These are phyloP conservation scores for Tylopilus felleus DNA, from an alignment of 768 basidiomycete genomes.

Conservation along the genomic window DNA sequence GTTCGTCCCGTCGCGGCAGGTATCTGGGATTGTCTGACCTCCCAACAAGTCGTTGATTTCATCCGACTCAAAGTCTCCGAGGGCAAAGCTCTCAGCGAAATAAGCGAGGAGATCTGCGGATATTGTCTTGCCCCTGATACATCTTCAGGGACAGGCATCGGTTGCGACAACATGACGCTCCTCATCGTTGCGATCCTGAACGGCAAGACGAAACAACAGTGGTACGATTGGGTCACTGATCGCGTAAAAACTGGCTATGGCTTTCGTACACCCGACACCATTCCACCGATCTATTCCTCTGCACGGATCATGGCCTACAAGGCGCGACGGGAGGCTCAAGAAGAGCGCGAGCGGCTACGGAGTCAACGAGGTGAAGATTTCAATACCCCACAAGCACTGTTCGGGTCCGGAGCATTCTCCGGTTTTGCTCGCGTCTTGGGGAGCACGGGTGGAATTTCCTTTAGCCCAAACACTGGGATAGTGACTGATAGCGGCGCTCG, in stretches of 20 bases:
- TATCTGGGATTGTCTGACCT: slow-evolving; percentile 96
- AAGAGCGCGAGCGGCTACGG: slow-evolving; percentile 43
- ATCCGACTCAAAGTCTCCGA: slow-evolving; percentile 78
- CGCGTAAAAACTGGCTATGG: slow-evolving; percentile 76
- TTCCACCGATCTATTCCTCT: slow-evolving; percentile 74
- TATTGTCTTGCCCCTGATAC: slow-evolving; percentile 94
- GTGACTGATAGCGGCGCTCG: slow-evolving; percentile 42
- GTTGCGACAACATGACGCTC: slow-evolving; percentile 99
- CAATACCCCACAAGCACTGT: slow-evolving; percentile 22
- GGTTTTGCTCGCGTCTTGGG: slow-evolving; percentile 56
- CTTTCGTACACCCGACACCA: slow-evolving; percentile 67
- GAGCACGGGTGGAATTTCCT: slow-evolving; percentile 62
- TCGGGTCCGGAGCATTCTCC: slow-evolving; percentile 39
- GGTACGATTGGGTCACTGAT: slow-evolving; percentile 86
- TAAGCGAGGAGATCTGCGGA: slow-evolving; percentile 87
- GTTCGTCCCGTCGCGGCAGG: slow-evolving; percentile 45
- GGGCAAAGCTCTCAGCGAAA: slow-evolving; percentile 74
- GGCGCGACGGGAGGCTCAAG: slow-evolving; percentile 56
- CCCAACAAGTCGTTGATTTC: slow-evolving; percentile 90
- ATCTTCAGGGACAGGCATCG: slow-evolving; percentile 85
- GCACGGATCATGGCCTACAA: slow-evolving; percentile 62
- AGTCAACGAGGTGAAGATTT: slow-evolving; percentile 35
- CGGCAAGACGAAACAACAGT: slow-evolving; percentile 85
- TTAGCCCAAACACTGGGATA: slow-evolving; percentile 52
- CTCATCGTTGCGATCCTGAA: slow-evolving; percentile 85